A percentile compares a stretch with the other conserved stretches of the same genome.
Conservation (phyloP, 495 filamentous ascomycete species). For the Penicillium cosmopolitanum region DNA sequence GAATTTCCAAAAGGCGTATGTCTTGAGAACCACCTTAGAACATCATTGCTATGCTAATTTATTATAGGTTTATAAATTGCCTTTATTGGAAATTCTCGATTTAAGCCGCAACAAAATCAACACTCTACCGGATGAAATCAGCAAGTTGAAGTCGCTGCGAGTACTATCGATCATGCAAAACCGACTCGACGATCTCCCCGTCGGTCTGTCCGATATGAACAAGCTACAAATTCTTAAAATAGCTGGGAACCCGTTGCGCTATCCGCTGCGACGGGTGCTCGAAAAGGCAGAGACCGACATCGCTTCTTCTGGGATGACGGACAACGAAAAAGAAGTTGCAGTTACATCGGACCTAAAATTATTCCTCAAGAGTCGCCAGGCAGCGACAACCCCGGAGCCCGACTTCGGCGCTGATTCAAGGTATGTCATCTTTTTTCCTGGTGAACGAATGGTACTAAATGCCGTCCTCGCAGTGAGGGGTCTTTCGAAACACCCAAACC, state of each 20-base stretch:
- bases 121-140: conserved; percentile 76
- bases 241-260: conserved; percentile 76
- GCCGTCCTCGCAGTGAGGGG: conserved; percentile 45
- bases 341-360: conserved; percentile 76
- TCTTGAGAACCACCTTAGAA: conserved; percentile 13
- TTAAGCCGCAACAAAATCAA: conserved; percentile 83
- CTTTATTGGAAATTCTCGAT: conserved; percentile 89
- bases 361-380: conserved; percentile 66
- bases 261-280: conserved; percentile 49
- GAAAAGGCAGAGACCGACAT: conserved; percentile 48
- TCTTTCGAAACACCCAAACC: conserved; percentile 74
- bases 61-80: conserved; percentile 74
- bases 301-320: conserved; percentile 47
- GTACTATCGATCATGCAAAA: conserved; percentile 84
- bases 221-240: conserved; percentile 86
- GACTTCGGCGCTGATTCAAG: conserved; percentile 70
- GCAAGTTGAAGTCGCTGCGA: conserved; percentile 73
- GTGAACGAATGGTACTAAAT: conserved; percentile 7
- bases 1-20: conserved; percentile 86
- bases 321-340: conserved; percentile 66
- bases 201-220: conserved; percentile 83
- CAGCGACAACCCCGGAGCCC: conserved; percentile 53
- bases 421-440: conserved; percentile 45
- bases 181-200: conserved; percentile 78
- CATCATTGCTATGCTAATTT: not conserved